Base-by-base conservation (phyloP, 495 filamentous ascomycete genomes). In the Tuber aestivum region DNA sequence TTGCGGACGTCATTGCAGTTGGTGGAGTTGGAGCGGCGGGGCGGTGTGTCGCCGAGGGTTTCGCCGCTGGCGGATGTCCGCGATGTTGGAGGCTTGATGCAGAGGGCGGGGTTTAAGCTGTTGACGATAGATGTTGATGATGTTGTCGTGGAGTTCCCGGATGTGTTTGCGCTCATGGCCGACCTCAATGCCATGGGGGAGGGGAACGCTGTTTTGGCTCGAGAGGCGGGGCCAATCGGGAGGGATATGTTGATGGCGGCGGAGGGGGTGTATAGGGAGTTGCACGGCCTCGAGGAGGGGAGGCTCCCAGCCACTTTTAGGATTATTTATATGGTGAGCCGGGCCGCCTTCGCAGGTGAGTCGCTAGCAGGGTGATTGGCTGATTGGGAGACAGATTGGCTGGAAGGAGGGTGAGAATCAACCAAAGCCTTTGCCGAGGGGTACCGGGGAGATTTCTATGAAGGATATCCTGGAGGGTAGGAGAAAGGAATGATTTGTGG, bases 51-150 rank as follows among this genome's bases (percentile, higher is more conserved):
- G 32, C 93, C 93, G 38, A 92, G 94, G 81, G 90, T 95, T 3
- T 94, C 92, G 8, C 96, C 96, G 38, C 83, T 99, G 44, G 95
- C 95, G 2, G 95, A 99, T 84, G 93, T 97, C 21, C 87, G 92
- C 14, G 96, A 99, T 84, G 89, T 97, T 1, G 96, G 95, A 6
- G 94, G 93, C 5, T 85, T 99, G 75, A 83, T 99, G 77, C 91
- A 91, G 78, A 89, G 89, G 75, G 94, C 95, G 1, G 94, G 95
- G 41, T 98, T 98, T 85, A 94, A 93, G 85, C 90, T 99, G 88
- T 86, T 97, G 76, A 99, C 96, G 20, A 93, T 99, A 0, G 96
- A 99, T 81, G 92, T 98, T 35, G 96, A 98, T 84, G 96, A 99
- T 83, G 94, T 99, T 70, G 88, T 97, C 44, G 92, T 99, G 18